Evolutionary conservation across 345 rosid species (phyloP).

Genomic region (Noccaea bulbosa): DNA sequence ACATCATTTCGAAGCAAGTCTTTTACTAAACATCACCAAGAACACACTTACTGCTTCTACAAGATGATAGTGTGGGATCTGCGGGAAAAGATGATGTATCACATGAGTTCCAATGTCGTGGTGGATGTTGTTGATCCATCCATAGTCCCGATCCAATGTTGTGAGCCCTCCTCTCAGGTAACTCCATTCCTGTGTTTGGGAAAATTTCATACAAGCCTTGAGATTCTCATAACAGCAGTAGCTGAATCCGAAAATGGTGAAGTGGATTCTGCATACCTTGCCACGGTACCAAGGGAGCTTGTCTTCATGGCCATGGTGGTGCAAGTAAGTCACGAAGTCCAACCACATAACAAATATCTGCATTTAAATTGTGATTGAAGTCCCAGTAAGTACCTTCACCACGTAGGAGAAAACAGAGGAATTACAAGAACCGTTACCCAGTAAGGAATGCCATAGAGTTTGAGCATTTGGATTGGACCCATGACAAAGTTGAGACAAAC

Average conservation of each 20-base stretch:
- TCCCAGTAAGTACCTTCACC: slow-evolving; percentile 6
- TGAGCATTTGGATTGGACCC: slow-evolving; percentile 67
- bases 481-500: slow-evolving; percentile 49
- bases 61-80: slow-evolving; percentile 92
- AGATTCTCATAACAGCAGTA: not conserved
- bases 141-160: slow-evolving; percentile 82
- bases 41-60: slow-evolving; percentile 81
- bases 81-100: slow-evolving; percentile 91
- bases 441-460: slow-evolving; percentile 73
- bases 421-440: slow-evolving; percentile 13
- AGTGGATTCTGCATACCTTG: slow-evolving; percentile 43
- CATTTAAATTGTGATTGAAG: slow-evolving; percentile 16
- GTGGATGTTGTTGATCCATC: slow-evolving; percentile 86
- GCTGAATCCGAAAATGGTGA: not conserved
- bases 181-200: slow-evolving; percentile 70
- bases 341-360: slow-evolving; percentile 80
- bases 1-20: slow-evolving; percentile 8
- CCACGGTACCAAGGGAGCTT: slow-evolving; percentile 95
- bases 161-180: slow-evolving; percentile 90
- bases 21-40: slow-evolving; percentile 57
- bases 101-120: slow-evolving; percentile 98
- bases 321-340: slow-evolving; percentile 80
- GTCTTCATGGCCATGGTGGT: slow-evolving; percentile 82
- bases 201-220: not conserved
- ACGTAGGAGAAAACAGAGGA: slow-evolving; percentile 5